Evolutionary conservation across 257 asterid genomes (phyloP).

Genomic region (Ehretia macrophylla): DNA sequence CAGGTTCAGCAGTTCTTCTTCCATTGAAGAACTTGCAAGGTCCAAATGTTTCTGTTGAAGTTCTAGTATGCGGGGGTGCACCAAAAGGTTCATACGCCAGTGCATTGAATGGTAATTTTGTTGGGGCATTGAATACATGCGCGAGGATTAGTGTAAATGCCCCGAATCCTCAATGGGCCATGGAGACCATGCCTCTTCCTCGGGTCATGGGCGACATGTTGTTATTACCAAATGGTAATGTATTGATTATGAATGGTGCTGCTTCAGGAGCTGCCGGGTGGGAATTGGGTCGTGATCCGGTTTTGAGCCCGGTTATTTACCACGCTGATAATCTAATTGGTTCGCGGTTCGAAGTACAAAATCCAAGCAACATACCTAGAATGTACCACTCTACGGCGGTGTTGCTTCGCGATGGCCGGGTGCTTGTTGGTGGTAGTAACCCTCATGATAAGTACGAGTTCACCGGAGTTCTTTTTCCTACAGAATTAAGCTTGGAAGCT

Average conservation of each 20-base stretch:
- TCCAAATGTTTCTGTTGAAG: slow-evolving; percentile 9
- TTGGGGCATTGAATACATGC: slow-evolving; percentile 15
- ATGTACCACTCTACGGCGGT: slow-evolving; percentile 3
- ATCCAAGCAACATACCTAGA: not conserved
- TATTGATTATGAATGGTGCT: slow-evolving; percentile 24
- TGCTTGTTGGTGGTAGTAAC: slow-evolving; percentile 3
- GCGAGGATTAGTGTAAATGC: slow-evolving; percentile 18
- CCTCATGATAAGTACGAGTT: not conserved
- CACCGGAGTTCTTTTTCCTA: not conserved
- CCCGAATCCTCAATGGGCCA: slow-evolving; percentile 17
- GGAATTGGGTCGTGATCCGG: slow-evolving; percentile 1
- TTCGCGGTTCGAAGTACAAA: not conserved
- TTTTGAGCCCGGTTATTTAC: not conserved
- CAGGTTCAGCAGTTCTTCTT: slow-evolving; percentile 57
- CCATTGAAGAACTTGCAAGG: slow-evolving; percentile 25
- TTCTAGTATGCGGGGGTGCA: slow-evolving; percentile 39
- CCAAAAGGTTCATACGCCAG: slow-evolving; percentile 21
- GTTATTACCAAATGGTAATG: slow-evolving; percentile 24
- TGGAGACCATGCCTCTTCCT: slow-evolving; percentile 23
- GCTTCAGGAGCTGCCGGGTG: slow-evolving; percentile 5
- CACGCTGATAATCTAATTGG: not conserved
- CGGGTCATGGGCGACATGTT: slow-evolving; percentile 30
- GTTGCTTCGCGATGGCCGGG: slow-evolving; percentile 1
- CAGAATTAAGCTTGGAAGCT: not conserved
- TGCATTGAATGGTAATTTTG: slow-evolving; percentile 12